These are phyloP conservation scores for Clavispora carvajalis DNA, from an alignment of 805 yeast species.

Conservation along the genomic window DNA sequence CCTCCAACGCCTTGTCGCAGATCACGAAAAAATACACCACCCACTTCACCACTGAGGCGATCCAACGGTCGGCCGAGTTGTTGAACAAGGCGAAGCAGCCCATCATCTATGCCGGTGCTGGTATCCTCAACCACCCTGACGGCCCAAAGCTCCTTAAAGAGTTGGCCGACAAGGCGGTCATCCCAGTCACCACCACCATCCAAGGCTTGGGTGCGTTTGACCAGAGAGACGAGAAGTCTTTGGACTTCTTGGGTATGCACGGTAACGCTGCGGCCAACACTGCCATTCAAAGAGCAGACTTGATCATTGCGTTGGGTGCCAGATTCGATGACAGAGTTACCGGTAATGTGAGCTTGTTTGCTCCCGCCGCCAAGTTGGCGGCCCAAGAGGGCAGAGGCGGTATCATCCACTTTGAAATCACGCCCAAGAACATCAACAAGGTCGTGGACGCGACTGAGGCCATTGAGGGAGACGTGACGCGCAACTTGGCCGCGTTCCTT, in stretches of 20 bases:
- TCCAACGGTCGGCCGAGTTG: conserved; percentile 70
- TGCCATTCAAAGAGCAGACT: conserved; percentile 90
- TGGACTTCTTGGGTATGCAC: conserved; percentile 98
- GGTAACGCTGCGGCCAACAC: conserved; percentile 93
- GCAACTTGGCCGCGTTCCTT: conserved; percentile 65
- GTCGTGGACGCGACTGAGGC: conserved; percentile 96
- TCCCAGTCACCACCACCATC: conserved; percentile 94
- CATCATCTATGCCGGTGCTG: conserved; percentile 86
- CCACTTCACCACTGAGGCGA: conserved; percentile 69
- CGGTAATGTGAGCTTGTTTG: conserved; percentile 76
- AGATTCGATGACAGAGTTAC: conserved; percentile 99
- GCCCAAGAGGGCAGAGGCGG: conserved; percentile 90
- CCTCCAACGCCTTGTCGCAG: conserved; percentile 63
- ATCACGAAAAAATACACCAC: conserved; percentile 66
- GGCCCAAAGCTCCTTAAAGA: conserved; percentile 79
- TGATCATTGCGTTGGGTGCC: conserved; percentile 92
- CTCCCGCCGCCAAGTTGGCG: conserved; percentile 89
- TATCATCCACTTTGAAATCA: conserved; percentile 91
- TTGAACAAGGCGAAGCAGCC: conserved; percentile 84
- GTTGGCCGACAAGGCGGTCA: conserved; percentile 82
- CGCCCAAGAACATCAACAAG: conserved; percentile 96
- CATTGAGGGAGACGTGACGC: conserved; percentile 90
- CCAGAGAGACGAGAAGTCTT: conserved; percentile 82
- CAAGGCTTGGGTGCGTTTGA: conserved; percentile 95
- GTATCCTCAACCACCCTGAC: conserved; percentile 71